phyloP scores from a whole-genome alignment of 371 early-diverging fungal species.

The Mortierella sp. region DNA sequence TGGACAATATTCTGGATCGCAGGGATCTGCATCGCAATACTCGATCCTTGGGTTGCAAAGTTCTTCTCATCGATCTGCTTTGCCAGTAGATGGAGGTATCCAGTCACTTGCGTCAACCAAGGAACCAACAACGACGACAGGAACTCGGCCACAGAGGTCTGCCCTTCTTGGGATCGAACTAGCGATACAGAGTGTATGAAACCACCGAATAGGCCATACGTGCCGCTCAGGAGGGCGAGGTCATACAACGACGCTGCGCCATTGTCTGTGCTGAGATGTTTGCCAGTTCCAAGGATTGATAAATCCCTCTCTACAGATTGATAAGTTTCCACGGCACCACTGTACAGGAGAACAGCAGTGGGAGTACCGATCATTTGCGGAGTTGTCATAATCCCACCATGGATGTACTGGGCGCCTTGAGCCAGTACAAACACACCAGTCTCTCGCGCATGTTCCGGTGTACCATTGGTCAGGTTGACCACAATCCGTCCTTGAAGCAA shows the following conservation, averaged over 20 bases:
- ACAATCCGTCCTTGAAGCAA: conserved; percentile 8
- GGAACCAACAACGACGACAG: conserved; percentile 9
- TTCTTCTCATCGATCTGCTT: conserved; percentile 14
- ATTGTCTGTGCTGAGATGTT: conserved; percentile 3
- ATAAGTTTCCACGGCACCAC: conserved; percentile 7
- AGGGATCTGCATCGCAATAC: conserved; percentile 17
- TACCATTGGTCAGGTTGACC: conserved; percentile 17
- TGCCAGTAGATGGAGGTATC: conserved; percentile 7
- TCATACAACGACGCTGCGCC: conserved; percentile 13
- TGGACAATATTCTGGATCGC: conserved; percentile 14
- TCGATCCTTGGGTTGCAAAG: conserved; percentile 6
- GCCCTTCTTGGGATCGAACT: conserved; percentile 1
- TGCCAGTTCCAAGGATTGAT: conserved; percentile 1
- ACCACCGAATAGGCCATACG: conserved; percentile 12
- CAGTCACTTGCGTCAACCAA: conserved; percentile 1
- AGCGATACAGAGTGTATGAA: conserved; percentile 14
- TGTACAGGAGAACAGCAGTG: conserved; percentile 10
- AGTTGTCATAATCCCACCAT: conserved; percentile 9
- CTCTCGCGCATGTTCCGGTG: conserved; percentile 7
- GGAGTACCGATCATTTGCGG: conserved; percentile 7
- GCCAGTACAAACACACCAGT: conserved; percentile 1
- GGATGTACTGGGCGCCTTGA: conserved; percentile 13
- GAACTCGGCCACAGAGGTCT: conserved; percentile 1
- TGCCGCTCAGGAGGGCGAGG: conserved; percentile 13
- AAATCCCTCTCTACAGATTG: conserved; percentile 7